Evolutionary conservation across 805 yeast species (phyloP), one percentile per base, ranked within the genome.

Genomic region (Candida nanaspora): DNA sequence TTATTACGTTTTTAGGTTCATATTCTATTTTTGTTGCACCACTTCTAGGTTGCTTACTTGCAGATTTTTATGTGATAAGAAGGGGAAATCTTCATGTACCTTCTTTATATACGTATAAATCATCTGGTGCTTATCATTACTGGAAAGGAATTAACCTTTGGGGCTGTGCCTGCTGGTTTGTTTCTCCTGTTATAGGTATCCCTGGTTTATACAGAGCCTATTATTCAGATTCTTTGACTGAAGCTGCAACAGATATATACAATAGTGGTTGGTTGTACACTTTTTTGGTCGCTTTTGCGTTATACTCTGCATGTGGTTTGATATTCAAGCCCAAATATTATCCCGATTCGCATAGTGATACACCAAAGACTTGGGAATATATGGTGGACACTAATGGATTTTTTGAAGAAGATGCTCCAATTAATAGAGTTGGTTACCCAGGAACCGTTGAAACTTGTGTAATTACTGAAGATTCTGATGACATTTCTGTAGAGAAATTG

Each of bases 151-250:
- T 39, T 39, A 48, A 48, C 29, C 3, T 44, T 4, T 41, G 43
- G 53, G 57, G 41, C 15, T 45, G 25, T 22, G 32, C 33, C 7
- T 47, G 44, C 28, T 52, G 53, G 56, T 42, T 28, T 30, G 33
- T 41, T 15, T 48, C 44, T 38, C 59, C 53, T 13, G 32, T 50
- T 3, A 41, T 53, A 18, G 57, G 53, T n/a, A 55, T 56, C 33
- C 59, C 58, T 7, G 60, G 61, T 25, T 41, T 56, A 22, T 57
- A 56, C 41, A 48, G 53, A 18, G 52, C 59, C 19, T 50, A 50
- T 35, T 46, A 53, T 22, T 43, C 56, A 3, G 39, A 39, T 3
- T 27, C 41, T 10, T 33, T 49, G 22, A 33, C 49, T 13, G 45
- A 43, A 14, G 15, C 39, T 23, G 54, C 55, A 14, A 41, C 47